phyloP scores from a whole-genome alignment of 352 stramenopile species.

The Phytophthora cajani region DNA sequence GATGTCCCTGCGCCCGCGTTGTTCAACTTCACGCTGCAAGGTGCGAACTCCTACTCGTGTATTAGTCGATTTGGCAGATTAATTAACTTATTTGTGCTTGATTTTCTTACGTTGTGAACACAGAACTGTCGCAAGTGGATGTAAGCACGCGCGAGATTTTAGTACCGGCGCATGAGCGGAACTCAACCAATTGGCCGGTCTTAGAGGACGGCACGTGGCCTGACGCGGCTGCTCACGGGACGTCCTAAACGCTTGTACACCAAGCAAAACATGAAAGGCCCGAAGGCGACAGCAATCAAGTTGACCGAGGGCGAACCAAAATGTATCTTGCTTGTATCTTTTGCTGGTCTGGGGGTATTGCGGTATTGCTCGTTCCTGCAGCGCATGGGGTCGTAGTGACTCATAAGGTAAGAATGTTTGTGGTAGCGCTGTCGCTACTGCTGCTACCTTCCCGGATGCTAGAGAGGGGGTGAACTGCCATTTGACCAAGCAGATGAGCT shows the following conservation, averaged over 20 bases:
- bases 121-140: slow-evolving; percentile 84
- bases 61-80: background rate
- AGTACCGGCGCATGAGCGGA: slow-evolving; percentile 74
- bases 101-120: slow-evolving; percentile 1
- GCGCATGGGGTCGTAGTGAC: background rate
- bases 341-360: slow-evolving; percentile 20
- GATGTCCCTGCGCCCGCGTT: slow-evolving; percentile 82
- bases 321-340: slow-evolving; percentile 70
- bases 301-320: slow-evolving; percentile 43
- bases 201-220: slow-evolving; percentile 75
- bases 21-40: slow-evolving; percentile 95
- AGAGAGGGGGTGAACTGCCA: slow-evolving; percentile 38
- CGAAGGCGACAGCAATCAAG: slow-evolving; percentile 28
- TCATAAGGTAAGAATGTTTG: slow-evolving; percentile 78
- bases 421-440: slow-evolving; percentile 21
- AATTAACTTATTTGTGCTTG: background rate
- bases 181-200: slow-evolving; percentile 79
- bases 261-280: slow-evolving; percentile 41
- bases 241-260: slow-evolving; percentile 38
- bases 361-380: slow-evolving; percentile 8
- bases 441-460: slow-evolving; percentile 22
- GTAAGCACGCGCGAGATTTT: slow-evolving; percentile 77
- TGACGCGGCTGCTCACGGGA: slow-evolving; percentile 42
- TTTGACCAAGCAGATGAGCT: slow-evolving; percentile 48
- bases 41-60: slow-evolving; percentile 33